A percentile compares a stretch with the other conserved stretches of the same genome.
Evolutionary conservation across 352 stramenopile genomes (phyloP).

Genomic region (Plasmopara halstedii): DNA sequence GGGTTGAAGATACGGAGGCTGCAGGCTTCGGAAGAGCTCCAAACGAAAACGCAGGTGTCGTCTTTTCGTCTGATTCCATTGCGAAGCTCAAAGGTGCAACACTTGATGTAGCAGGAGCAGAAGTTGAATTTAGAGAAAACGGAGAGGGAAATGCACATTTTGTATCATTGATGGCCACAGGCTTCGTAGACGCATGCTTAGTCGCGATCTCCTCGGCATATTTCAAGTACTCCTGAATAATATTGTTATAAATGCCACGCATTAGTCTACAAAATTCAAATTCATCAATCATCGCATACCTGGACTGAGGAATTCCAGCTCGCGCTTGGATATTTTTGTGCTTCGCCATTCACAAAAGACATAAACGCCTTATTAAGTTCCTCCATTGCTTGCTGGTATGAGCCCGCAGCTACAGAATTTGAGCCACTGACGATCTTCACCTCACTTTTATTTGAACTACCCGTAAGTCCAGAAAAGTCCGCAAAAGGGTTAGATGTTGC

Average conservation of each 20-base stretch:
- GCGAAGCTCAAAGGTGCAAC: too few relatives aligned
- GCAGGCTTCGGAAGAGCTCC: constrained; percentile 18
- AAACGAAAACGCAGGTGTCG: constrained; percentile 42
- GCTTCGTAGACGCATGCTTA: constrained; percentile 59
- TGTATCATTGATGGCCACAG: constrained; percentile 35
- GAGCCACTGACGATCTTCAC: constrained; percentile 5
- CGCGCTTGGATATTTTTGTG: constrained; percentile 52
- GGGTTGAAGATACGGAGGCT: constrained; percentile 12
- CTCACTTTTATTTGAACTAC: constrained; percentile 1
- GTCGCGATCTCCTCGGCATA: constrained; percentile 49
- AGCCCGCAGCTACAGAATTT: constrained; percentile 6
- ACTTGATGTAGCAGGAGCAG: constrained; percentile 10
- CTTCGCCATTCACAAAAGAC: constrained; percentile 57
- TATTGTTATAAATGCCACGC: neutral
- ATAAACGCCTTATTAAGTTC: constrained; percentile 78
- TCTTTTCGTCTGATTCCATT: constrained; percentile 18
- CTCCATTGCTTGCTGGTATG: constrained; percentile 74
- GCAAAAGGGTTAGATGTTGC: constrained; percentile 48
- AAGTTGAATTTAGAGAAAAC: neutral
- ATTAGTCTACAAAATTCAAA: constrained; percentile 1
- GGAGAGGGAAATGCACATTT: constrained; percentile 1
- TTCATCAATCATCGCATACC: constrained; percentile 14
- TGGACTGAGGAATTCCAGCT: constrained; percentile 60
- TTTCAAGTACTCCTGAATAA: constrained; percentile 63
- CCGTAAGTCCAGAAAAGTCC: constrained; percentile 49